A percentile compares a stretch with the other conserved stretches of the same genome.
Conservation (phyloP, 108 stramenopile species). For the Nitzschia palea region DNA sequence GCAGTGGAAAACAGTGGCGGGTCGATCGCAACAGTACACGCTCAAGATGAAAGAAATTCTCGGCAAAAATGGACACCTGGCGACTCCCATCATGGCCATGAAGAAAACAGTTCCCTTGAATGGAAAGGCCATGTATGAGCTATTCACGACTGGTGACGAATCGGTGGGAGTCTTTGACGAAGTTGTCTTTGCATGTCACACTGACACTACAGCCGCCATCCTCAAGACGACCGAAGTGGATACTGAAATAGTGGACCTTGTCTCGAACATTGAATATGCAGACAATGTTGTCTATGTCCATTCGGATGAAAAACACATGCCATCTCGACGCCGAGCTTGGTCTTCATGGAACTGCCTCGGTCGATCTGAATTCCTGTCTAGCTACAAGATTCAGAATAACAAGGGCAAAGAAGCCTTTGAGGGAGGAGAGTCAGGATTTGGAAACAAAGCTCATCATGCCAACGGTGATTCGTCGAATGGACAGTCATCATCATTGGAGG, state of each 20-base stretch:
- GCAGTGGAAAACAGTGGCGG: constrained; percentile 87
- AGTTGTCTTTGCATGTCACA: constrained; percentile 92
- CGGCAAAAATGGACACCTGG: constrained; percentile 59
- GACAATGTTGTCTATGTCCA: constrained; percentile 92
- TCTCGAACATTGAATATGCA: constrained; percentile 69
- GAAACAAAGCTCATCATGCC: constrained; percentile 29
- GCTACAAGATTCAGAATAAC: constrained; percentile 2
- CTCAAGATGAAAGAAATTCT: constrained; percentile 55
- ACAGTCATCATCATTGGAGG: too few species aligned
- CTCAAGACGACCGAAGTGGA: constrained; percentile 35
- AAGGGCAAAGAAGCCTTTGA: constrained; percentile 57
- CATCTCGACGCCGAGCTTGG: constrained; percentile 80
- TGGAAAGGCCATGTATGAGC: constrained; percentile 36
- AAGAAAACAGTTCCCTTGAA: constrained; percentile 31
- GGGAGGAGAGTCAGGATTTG: constrained; percentile 76
- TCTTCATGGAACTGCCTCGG: constrained; percentile 95
- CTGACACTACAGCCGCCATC: constrained; percentile 65
- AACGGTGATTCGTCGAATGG: constrained; percentile 7
- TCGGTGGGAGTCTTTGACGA: constrained; percentile 72
- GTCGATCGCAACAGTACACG: constrained; percentile 81
- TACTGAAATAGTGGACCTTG: constrained; percentile 10
- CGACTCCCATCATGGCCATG: constrained; percentile 51
- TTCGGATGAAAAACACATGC: constrained; percentile 91
- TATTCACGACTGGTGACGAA: constrained; percentile 41
- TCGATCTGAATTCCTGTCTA: constrained; percentile 38